These are phyloP conservation scores for Ogataea paraovalis DNA, from an alignment of 805 yeast species.

Conservation along the genomic window DNA sequence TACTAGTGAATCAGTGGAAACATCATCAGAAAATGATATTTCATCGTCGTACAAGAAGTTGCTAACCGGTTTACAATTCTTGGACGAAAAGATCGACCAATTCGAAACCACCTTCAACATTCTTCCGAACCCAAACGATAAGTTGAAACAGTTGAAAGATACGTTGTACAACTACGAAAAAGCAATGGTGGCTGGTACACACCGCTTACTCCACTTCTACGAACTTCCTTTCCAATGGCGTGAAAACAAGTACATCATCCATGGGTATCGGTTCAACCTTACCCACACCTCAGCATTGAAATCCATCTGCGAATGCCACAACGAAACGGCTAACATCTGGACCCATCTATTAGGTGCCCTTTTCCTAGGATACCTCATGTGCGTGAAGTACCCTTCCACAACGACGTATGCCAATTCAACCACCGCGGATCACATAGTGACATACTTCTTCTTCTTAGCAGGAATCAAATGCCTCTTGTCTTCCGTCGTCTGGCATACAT, in stretches of 20 bases:
- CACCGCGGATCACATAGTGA: constrained; percentile 43
- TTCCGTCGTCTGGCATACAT: constrained; percentile 90
- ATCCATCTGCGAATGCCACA: constrained; percentile 65
- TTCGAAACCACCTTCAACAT: constrained; percentile 33
- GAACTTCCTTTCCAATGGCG: constrained; percentile 92
- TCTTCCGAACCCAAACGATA: constrained; percentile 25
- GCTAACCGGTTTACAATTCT: constrained; percentile 33
- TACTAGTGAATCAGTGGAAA: neutral
- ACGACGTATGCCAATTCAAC: constrained; percentile 41
- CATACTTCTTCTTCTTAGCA: constrained; percentile 64
- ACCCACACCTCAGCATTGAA: constrained; percentile 55
- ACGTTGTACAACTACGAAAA: constrained; percentile 44
- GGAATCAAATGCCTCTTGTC: constrained; percentile 74
- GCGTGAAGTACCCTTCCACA: constrained; percentile 62
- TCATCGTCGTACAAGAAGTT: constrained; percentile 28
- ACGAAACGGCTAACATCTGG: constrained; percentile 93
- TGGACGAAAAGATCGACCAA: constrained; percentile 39
- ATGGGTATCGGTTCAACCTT: constrained; percentile 81
- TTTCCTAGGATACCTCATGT: constrained; percentile 50
- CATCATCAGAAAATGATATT: constrained; percentile 8
- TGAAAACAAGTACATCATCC: constrained; percentile 79
- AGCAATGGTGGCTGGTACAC: constrained; percentile 40
- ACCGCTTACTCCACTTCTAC: constrained; percentile 65
- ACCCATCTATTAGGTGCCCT: constrained; percentile 75
- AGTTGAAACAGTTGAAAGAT: constrained; percentile 28